These are phyloP conservation scores for Populus nigra DNA, from an alignment of 345 rosid species.

Conservation along the genomic window DNA sequence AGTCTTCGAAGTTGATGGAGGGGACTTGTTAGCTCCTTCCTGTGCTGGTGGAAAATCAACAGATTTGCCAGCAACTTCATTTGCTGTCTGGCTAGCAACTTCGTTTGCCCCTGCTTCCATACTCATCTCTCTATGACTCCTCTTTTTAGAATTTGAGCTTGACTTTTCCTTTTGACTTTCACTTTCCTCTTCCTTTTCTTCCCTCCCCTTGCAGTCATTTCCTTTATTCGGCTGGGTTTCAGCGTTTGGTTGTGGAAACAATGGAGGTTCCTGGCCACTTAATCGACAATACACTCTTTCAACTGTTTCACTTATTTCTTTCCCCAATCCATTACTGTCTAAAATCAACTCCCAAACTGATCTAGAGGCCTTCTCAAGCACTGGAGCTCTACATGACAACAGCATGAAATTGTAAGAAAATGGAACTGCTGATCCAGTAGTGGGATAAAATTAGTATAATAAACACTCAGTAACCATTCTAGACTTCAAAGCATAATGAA, in stretches of 20 bases:
- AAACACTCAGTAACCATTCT: neutral
- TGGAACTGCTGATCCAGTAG: neutral
- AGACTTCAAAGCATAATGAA: neutral
- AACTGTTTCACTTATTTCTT: slow-evolving; percentile 49
- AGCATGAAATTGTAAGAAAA: neutral
- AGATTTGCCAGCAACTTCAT: slow-evolving; percentile 37
- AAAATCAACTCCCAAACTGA: slow-evolving; percentile 98
- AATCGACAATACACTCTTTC: slow-evolving; percentile 74
- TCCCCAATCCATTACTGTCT: slow-evolving; percentile 72
- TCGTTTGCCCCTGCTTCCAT: slow-evolving; percentile 31
- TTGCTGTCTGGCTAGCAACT: neutral
- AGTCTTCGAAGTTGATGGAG: slow-evolving; percentile 6
- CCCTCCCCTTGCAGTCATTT: slow-evolving; percentile 30
- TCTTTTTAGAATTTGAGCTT: slow-evolving; percentile 55
- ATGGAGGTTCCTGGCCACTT: slow-evolving; percentile 76
- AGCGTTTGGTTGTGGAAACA: slow-evolving; percentile 43
- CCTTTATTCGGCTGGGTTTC: slow-evolving; percentile 38
- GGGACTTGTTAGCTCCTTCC: slow-evolving; percentile 20
- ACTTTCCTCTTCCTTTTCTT: slow-evolving; percentile 35
- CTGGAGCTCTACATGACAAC: slow-evolving; percentile 57
- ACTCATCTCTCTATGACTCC: slow-evolving; percentile 47
- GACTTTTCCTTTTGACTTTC: slow-evolving; percentile 37
- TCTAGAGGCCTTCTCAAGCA: slow-evolving; percentile 89
- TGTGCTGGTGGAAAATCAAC: slow-evolving; percentile 21
- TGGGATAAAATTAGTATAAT: neutral